Evolutionary conservation across 345 rosid species (phyloP).

Genomic region (Hibiscus trionum): DNA sequence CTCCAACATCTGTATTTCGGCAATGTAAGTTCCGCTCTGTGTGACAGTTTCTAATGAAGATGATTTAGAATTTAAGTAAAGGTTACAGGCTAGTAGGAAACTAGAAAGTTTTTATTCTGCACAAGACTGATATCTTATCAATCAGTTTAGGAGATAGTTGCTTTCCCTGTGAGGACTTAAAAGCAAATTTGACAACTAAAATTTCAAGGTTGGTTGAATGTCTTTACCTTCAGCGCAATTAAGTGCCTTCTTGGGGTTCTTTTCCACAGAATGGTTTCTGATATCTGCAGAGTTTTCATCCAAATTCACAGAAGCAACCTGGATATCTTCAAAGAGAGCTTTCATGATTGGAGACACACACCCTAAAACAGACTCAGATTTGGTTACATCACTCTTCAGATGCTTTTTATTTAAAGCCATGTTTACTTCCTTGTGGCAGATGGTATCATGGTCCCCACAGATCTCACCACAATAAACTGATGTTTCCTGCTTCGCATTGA

Average conservation of each 20-base stretch:
- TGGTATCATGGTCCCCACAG: conserved; percentile 16
- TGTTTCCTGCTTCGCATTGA: conserved; percentile 11
- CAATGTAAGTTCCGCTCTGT: background rate
- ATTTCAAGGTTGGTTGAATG: background rate
- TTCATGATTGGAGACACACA: background rate
- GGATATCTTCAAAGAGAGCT: conserved; percentile 5
- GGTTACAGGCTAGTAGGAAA: background rate
- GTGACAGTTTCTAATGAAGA: background rate
- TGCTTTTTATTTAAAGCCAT: background rate
- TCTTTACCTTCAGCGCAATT: conserved; percentile 34
- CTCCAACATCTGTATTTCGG: too few relatives aligned
- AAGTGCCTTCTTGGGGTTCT: conserved; percentile 15
- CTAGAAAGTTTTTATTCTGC: background rate
- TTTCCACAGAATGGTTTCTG: conserved; percentile 16
- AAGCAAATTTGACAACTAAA: background rate
- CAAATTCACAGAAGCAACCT: conserved; percentile 16
- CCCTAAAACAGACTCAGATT: background rate
- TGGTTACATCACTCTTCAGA: background rate
- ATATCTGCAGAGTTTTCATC: conserved; percentile 15
- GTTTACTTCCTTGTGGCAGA: conserved; percentile 24
- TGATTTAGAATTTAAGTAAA: background rate
- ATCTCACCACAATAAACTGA: conserved; percentile 22
- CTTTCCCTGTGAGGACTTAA: background rate
- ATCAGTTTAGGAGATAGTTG: background rate
- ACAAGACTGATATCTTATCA: background rate